These are phyloP conservation scores for Colletotrichum tamarilloi DNA, from an alignment of 2,329 filamentous ascomycete species.

Conservation along the genomic window DNA sequence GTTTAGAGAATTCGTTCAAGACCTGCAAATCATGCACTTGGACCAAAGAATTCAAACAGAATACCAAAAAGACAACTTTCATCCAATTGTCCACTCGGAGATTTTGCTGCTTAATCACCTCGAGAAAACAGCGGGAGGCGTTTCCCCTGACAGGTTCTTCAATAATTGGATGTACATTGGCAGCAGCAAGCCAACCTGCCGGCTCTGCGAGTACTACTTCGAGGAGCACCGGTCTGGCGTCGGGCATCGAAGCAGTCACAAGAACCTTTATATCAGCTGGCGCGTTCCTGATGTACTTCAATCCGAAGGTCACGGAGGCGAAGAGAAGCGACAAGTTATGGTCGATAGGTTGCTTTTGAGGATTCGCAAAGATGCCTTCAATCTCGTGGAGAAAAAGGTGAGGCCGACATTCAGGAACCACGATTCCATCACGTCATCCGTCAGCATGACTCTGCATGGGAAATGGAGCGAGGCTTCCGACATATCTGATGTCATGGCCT, in stretches of 20 bases:
- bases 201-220: constrained; percentile 52
- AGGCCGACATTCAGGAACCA: neutral
- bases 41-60: constrained; percentile 39
- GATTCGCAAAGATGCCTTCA: neutral
- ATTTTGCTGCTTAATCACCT: constrained; percentile 35
- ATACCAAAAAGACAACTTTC: constrained; percentile 33
- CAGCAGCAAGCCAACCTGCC: constrained; percentile 53
- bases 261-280: constrained; percentile 53
- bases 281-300: constrained; percentile 43
- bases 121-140: neutral
- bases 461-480: neutral
- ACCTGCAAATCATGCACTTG: constrained; percentile 40
- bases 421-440: constrained; percentile 2
- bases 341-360: neutral
- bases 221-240: constrained; percentile 37
- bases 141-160: constrained; percentile 43
- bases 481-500: neutral
- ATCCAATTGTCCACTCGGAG: constrained; percentile 50
- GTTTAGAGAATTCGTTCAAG: constrained; percentile 6
- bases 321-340: neutral
- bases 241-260: constrained; percentile 44
- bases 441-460: neutral
- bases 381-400: neutral
- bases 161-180: constrained; percentile 49
- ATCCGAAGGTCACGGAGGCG: neutral